Evolutionary conservation across 2,329 filamentous ascomycete species (phyloP).

Genomic region (Chrysosporium keratinophilum): DNA sequence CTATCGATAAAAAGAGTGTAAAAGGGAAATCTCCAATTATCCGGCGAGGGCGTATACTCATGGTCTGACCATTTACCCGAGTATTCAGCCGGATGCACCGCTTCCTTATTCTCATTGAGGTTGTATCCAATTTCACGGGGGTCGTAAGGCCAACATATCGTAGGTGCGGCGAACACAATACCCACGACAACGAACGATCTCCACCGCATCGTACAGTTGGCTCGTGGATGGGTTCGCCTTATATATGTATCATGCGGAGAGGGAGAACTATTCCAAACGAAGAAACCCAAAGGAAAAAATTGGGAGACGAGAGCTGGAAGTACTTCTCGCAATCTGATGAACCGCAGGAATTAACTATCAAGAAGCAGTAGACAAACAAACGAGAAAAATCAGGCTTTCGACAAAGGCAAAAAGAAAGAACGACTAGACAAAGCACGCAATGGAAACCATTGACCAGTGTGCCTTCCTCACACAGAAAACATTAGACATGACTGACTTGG

Average conservation of each 20-base stretch:
- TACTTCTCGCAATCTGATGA: not conserved
- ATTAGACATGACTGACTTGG: too few relatives aligned
- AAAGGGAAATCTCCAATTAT: slow-evolving; percentile 56
- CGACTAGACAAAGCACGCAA: too few relatives aligned
- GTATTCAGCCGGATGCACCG: slow-evolving; percentile 49
- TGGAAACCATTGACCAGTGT: too few relatives aligned
- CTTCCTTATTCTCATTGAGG: slow-evolving; percentile 49
- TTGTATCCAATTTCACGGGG: slow-evolving; percentile 46
- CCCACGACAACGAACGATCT: slow-evolving; percentile 21
- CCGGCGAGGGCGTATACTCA: slow-evolving; percentile 45
- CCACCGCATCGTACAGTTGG: slow-evolving; percentile 25
- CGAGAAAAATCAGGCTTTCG: not conserved
- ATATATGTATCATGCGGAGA: not conserved
- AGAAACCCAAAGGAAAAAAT: not conserved
- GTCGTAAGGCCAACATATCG: slow-evolving; percentile 39
- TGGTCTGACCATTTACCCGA: slow-evolving; percentile 47
- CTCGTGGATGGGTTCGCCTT: not conserved
- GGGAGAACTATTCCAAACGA: not conserved
- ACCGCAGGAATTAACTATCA: too few relatives aligned
- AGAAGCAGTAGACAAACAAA: not conserved
- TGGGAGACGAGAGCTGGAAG: not conserved
- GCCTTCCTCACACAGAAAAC: too few relatives aligned
- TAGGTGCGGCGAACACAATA: slow-evolving; percentile 22
- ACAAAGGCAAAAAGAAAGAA: too few relatives aligned
- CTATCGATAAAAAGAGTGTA: slow-evolving; percentile 56